These are phyloP conservation scores for Pseudomonodictys pantanalensis DNA, from an alignment of 495 filamentous ascomycete genomes.

Conservation along the genomic window DNA sequence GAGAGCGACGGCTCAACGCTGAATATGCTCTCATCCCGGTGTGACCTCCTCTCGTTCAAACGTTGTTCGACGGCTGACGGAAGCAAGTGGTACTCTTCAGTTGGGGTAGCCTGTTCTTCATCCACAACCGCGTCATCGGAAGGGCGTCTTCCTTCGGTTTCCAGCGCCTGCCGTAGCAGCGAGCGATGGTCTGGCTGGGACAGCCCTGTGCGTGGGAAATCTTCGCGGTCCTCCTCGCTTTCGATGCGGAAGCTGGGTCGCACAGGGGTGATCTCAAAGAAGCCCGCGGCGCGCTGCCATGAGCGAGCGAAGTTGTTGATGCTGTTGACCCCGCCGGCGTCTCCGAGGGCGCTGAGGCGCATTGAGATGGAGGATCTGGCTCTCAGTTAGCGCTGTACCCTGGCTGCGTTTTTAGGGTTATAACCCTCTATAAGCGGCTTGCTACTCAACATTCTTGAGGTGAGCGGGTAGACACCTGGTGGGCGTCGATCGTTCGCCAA, in stretches of 20 bases:
- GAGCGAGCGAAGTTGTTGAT: constrained; percentile 91
- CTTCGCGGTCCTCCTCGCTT: constrained; percentile 48
- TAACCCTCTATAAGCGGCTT: no score
- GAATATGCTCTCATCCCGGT: constrained; percentile 53
- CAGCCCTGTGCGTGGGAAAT: constrained; percentile 32
- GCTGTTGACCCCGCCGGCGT: constrained; percentile 88
- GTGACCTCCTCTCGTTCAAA: constrained; percentile 2
- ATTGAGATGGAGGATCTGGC: constrained; percentile 67
- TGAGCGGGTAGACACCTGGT: no score
- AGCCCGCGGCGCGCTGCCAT: constrained; percentile 88
- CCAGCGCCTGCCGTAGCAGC: constrained; percentile 48
- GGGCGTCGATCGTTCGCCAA: no score
- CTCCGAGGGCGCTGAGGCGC: constrained; percentile 63
- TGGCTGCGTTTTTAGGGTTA: no score
- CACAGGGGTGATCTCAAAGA: constrained; percentile 77
- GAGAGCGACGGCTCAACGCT: constrained; percentile 60
- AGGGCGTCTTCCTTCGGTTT: constrained; percentile 31
- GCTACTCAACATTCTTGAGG: no score
- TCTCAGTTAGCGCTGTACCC: constrained; percentile 11
- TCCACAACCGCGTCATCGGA: constrained; percentile 30
- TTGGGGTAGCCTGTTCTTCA: constrained; percentile 25
- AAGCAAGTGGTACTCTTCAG: constrained; percentile 25
- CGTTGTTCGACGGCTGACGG: constrained; percentile 20
- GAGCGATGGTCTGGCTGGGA: constrained; percentile 43
- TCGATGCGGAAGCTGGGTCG: constrained; percentile 63